Conservation (phyloP, 2,329 filamentous ascomycete genomes). For the Talaromyces marneffei region DNA sequence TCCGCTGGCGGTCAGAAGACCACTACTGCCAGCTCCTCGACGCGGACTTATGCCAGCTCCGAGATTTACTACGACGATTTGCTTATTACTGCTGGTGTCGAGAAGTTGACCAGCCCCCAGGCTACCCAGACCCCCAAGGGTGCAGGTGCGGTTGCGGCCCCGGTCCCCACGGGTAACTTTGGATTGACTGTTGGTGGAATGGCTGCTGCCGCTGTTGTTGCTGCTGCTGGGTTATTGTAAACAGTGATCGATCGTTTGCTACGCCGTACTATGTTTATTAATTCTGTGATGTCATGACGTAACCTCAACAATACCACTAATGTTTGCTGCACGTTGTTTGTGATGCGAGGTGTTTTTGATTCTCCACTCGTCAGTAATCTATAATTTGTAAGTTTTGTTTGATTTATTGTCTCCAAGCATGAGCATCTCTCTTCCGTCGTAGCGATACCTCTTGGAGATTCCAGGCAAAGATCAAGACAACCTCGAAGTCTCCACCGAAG, state of each 20-base stretch:
- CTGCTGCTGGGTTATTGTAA: constrained; percentile 3
- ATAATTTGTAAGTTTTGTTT: no score
- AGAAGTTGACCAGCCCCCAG: not conserved
- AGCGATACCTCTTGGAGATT: no score
- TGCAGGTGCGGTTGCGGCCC: not conserved
- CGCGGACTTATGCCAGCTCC: not conserved
- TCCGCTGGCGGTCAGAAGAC: not conserved
- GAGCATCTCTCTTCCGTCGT: no score
- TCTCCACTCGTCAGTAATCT: not conserved
- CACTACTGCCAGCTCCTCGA: not conserved
- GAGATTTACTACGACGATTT: not conserved
- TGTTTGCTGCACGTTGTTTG: not conserved
- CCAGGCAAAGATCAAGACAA: no score
- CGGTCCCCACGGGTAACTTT: not conserved
- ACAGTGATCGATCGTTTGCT: not conserved
- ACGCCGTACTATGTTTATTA: not conserved
- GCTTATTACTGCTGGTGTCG: not conserved
- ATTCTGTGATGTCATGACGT: not conserved
- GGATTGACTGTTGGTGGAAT: not conserved
- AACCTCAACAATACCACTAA: not conserved
- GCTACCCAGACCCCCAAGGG: not conserved
- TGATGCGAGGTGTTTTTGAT: no score
- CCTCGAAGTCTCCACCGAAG: no score
- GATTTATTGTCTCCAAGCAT: no score
- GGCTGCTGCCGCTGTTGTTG: constrained; percentile 4